Evolutionary conservation across 106 monocot genomes (phyloP), one percentile per base, ranked within the genome.

Genomic region (Hemerocallis citrina): DNA sequence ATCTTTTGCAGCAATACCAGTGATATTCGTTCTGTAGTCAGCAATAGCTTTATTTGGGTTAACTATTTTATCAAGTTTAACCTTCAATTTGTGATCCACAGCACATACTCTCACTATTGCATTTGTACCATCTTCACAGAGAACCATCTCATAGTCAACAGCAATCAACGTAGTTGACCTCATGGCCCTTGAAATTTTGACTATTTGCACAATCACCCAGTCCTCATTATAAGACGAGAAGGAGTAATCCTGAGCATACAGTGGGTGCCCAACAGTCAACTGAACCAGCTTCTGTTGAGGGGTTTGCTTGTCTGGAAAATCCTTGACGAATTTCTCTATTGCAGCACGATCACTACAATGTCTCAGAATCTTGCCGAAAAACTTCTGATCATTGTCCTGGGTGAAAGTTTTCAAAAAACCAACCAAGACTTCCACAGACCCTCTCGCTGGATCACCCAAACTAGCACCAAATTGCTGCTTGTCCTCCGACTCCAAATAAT

Each of bases 131-230:
- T 85, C 85, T 50, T 74, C 12, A 51, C 93, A 93, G 62, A 74
- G 66, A 56, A 93, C 93, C 79, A 88, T 93, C 62, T 93, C 89
- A 63, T 85, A 93, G 65, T 78, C 85, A 63, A 93, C 17, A 52
- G 93, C 47, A 59, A 93, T 51, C 78, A 89, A 67, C 31, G 20
- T 6, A 27, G 62, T 68, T 43, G 79, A 69, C 33, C 66, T 71
- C 68, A 77, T 76, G 58, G 55, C 70, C 34, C 65, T 68, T 7
- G 83, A 76, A 36, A 62, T 28, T 70, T 82, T 55, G 41, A 67
- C 72, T 58, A 81, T 24, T 17, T 68, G 81, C 12, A 73, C 52
- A 38, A 85, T 37, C 28, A 75, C 57, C 93, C 88, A 93, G 12
- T 58, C 89, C 59, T 59, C 59, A 25, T 59, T 39, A 38, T 37